Base-by-base conservation (phyloP, 306 rosid species). In the Echinosophora koreensis region DNA sequence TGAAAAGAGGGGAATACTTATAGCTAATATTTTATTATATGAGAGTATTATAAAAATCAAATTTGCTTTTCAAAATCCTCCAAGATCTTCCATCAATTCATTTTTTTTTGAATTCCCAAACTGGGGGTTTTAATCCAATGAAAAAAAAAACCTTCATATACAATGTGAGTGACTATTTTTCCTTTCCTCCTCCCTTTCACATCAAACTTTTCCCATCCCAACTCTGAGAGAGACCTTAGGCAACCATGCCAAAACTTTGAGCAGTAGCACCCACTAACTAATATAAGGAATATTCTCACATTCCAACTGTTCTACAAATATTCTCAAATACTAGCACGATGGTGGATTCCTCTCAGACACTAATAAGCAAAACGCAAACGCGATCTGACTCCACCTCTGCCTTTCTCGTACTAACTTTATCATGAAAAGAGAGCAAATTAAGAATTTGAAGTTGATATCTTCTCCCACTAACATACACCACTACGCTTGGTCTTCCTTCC, bases 291-390 rank as follows among this genome's bases (percentile, higher is more conserved):
- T 66, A 77, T 66, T 66, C 50, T 55, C 27, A 41, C 6, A 30
- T 66, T 56, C 22, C n/a, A 38, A 28, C 2, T 30, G 27, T 11
- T 30, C 28, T 30, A 10, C 27, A 28, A 76, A 56, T 55, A 56
- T 77, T 76, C 81, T 66, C 6, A 50, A 50, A 63, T 63, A 17
- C 16, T 22, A 50, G 34, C 73, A 65, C 13, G 8, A 54, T 27
- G 9, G 5, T 65, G 44, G 15, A 65, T 65, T 65, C 52, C 52
- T 27, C 16, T 35, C 13, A 3, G 6, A 35, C 10, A 9, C 63
- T 57, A 57, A 32, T 27, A 3, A 37, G 12, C 47, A 41, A 17
- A 5, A 17, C n/a, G 6, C 8, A 17, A 5, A 17, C n/a, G 6
- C 8, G n/a, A 63, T 38, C 5, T 17, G 70, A 39, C 44, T 39